Conservation (phyloP, 345 rosid genomes). For the Syzygium grande region DNA sequence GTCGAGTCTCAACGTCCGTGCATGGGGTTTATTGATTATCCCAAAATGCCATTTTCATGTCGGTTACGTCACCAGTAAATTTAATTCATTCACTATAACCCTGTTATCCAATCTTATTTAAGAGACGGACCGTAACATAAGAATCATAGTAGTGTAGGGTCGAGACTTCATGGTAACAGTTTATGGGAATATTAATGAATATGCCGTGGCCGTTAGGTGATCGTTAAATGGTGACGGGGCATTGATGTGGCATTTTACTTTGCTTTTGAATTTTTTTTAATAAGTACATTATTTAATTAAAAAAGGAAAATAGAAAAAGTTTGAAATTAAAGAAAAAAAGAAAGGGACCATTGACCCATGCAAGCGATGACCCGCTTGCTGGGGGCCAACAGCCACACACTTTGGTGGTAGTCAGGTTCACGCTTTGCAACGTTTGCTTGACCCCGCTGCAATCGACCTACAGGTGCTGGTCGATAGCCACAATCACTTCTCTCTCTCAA, state of each 20-base stretch:
- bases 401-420: too few species aligned
- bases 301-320: background rate
- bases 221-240: background rate
- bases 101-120: background rate
- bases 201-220: accelerated
- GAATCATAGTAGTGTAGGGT: background rate
- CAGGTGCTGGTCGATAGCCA: background rate
- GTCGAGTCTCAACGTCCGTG: accelerated
- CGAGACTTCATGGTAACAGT: background rate
- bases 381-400: too few species aligned
- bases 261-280: background rate
- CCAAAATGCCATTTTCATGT: too few species aligned
- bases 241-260: background rate
- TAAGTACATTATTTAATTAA: background rate
- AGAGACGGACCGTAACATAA: background rate
- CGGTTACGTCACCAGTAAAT: background rate
- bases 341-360: too few species aligned
- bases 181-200: background rate
- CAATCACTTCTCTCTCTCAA: background rate
- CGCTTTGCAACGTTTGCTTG: background rate
- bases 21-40: background rate
- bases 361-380: too few species aligned
- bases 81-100: background rate
- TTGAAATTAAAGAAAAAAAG: background rate
- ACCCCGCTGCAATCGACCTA: accelerated